Base-by-base conservation (phyloP, 257 asterid genomes). In the Fraxinus cuspidata region DNA sequence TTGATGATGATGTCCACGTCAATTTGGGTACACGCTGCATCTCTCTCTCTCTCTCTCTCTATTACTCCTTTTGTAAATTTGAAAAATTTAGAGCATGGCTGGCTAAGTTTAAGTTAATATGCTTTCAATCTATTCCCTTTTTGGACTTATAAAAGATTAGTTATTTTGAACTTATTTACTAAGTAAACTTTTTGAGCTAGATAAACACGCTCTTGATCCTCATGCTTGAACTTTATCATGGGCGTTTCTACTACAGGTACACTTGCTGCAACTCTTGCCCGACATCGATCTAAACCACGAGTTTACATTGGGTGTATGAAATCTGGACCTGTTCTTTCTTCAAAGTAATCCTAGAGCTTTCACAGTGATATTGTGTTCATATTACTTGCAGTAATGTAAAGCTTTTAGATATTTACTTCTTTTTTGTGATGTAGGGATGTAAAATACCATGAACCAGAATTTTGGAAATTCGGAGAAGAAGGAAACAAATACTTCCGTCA, bases 1-100 rank as follows among this genome's bases (percentile, higher is more conserved):
- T 86, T 81, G 89, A 86, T 74, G 90, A 86, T 80, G 90, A 86
- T 13, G 90, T 86, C 35, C 90, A 86, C 37, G 88, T 86, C 63
- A 86, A 86, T 80, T 82, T 86, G 79, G 90, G 90, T 86, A 86
- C 28, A 31, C 37, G 74, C 74, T n/a, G 44, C 32, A 69, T 63
- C 4, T 28, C 35, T 27, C 70, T 65, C 60, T 34, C 38, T 51
- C 56, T 47, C 65, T 65, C 64, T 40, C 49, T 66, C 27, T 19
- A 16, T 15, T 49, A 49, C 64, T 53, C 64, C n/a, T 1, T 51
- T 19, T 5, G 64, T 53, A n/a, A n/a, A 6, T 53, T n/a, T 53
- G 3, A 7, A 53, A 42, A 18, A 53, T 53, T 53, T 53, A 19
- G 27, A 53, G 27, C 64, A 53, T 53, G 27, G 6, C 27, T 18